phyloP scores from a whole-genome alignment of 495 filamentous ascomycete genomes.

The Penicillium bialowiezense region DNA sequence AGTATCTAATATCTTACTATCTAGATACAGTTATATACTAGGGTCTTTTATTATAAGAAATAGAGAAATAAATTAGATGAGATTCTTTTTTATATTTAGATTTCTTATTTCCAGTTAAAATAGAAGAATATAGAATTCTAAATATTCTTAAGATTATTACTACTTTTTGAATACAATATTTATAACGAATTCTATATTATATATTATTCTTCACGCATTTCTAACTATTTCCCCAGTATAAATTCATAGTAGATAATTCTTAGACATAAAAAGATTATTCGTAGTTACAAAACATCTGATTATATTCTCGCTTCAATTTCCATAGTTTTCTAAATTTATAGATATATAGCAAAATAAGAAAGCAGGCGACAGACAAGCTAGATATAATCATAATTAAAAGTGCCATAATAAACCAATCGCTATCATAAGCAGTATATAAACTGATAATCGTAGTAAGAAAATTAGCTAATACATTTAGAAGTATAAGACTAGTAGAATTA shows the following conservation, averaged over 20 bases:
- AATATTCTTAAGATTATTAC: no score
- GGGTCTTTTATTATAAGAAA: no score
- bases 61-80: no score
- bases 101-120: no score
- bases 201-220: no score
- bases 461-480: slow-evolving; percentile 46
- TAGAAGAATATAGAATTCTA: no score
- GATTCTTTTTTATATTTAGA: no score
- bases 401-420: slow-evolving; percentile 45
- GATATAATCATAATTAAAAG: slow-evolving; percentile 27
- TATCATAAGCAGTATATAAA: slow-evolving; percentile 45
- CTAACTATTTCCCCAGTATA: not conserved
- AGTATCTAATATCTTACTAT: slow-evolving; percentile 1
- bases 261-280: not conserved
- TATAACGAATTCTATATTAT: no score
- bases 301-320: not conserved
- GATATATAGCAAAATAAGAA: not conserved
- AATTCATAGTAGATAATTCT: not conserved
- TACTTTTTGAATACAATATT: no score
- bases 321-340: not conserved
- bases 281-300: not conserved
- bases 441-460: slow-evolving; percentile 45
- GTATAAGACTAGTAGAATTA: slow-evolving; percentile 17
- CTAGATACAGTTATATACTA: not conserved
- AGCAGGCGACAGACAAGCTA: not conserved